These are phyloP conservation scores for Boletus reticuloceps DNA, from an alignment of 768 basidiomycete species.

Conservation along the genomic window DNA sequence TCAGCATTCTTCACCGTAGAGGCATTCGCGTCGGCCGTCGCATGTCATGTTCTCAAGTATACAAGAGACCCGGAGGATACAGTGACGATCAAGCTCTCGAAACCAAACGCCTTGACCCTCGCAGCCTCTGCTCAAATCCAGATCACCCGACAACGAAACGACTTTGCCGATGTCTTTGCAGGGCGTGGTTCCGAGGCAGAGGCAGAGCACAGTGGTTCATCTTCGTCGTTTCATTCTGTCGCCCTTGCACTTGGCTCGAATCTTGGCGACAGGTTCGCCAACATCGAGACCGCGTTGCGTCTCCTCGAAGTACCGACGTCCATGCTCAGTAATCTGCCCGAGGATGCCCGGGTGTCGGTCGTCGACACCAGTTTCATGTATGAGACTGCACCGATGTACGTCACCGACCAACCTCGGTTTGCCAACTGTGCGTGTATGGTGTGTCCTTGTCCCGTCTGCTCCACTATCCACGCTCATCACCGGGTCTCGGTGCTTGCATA, in stretches of 20 bases:
- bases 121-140: slow-evolving; percentile 65
- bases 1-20: slow-evolving; percentile 67
- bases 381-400: slow-evolving; percentile 96
- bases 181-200: not conserved
- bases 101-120: slow-evolving; percentile 68
- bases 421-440: slow-evolving; percentile 92
- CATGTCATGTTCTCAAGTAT: slow-evolving; percentile 41
- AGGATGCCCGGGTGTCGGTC: slow-evolving; percentile 38
- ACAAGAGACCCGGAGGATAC: slow-evolving; percentile 19
- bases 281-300: slow-evolving; percentile 77
- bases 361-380: slow-evolving; percentile 88
- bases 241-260: slow-evolving; percentile 89
- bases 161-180: slow-evolving; percentile 31
- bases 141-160: slow-evolving; percentile 44
- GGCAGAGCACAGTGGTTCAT: too few relatives aligned
- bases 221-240: slow-evolving; percentile 33
- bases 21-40: slow-evolving; percentile 58
- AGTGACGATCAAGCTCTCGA: slow-evolving; percentile 60
- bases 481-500: not conserved
- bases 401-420: slow-evolving; percentile 84
- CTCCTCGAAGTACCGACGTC: slow-evolving; percentile 55
- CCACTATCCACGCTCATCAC: not conserved
- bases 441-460: slow-evolving; percentile 26
- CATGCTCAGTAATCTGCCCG: slow-evolving; percentile 22
- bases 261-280: slow-evolving; percentile 79